Conservation (phyloP, 1,284 basidiomycete species). For the Sporisorium scitamineum region DNA sequence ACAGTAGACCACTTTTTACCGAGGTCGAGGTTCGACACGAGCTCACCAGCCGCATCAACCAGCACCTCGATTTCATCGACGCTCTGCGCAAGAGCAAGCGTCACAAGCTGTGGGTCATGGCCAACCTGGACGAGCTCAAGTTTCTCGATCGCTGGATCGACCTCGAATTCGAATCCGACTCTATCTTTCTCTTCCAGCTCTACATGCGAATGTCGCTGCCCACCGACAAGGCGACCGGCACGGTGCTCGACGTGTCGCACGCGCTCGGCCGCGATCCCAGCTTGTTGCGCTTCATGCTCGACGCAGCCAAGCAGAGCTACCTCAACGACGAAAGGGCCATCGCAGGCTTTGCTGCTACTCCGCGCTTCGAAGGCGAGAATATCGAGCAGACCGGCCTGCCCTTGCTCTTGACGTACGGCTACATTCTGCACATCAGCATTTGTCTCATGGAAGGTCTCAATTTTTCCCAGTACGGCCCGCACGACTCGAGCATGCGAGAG, state of each 20-base stretch:
- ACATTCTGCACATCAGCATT: constrained; percentile 28
- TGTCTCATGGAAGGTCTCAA: constrained; percentile 12
- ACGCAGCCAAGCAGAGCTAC: not conserved
- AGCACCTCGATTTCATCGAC: constrained; percentile 6
- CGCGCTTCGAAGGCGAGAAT: constrained; percentile 11
- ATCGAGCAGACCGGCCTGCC: constrained; percentile 20
- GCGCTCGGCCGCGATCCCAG: not conserved
- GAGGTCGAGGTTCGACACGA: constrained; percentile 15
- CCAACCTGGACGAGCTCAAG: constrained; percentile 15
- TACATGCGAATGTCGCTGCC: constrained; percentile 19
- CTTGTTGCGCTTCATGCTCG: constrained; percentile 4
- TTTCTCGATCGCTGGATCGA: constrained; percentile 29
- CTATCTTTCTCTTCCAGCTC: constrained; percentile 8
- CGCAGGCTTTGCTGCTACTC: constrained; percentile 12
- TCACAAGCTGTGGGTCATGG: constrained; percentile 15
- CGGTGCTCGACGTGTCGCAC: constrained; percentile 9
- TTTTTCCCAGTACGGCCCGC: constrained; percentile 10
- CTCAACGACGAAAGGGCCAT: constrained; percentile 12
- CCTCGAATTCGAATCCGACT: constrained; percentile 21
- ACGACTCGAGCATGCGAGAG: constrained; percentile 10
- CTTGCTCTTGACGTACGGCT: constrained; percentile 21
- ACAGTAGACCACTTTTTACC: constrained; percentile 24
- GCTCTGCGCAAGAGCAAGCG: constrained; percentile 13
- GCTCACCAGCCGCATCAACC: constrained; percentile 12
- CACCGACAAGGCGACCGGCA: not conserved